Conservation (phyloP, 129 eudicot species). For the Saussurea involucrata region DNA sequence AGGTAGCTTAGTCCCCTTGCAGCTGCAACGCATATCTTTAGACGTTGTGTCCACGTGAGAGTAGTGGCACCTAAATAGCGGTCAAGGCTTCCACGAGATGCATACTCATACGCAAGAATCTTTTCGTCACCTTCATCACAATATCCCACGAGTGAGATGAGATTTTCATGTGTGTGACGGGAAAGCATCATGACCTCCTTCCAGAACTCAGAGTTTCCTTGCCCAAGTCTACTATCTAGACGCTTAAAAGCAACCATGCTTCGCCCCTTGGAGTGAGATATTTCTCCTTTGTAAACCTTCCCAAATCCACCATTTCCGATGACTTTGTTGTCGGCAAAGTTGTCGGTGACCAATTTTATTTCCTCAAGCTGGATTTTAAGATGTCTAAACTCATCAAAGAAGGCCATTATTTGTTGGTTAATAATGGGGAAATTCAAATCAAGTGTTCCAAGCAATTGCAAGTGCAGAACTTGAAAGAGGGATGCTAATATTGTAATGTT, state of each 20-base stretch:
- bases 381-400: too few species aligned
- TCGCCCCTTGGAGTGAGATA: too few species aligned
- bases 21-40: slow-evolving; percentile 13
- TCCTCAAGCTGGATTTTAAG: too few species aligned
- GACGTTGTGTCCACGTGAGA: slow-evolving; percentile 21
- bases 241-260: neutral
- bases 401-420: too few species aligned
- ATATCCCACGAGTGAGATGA: slow-evolving; percentile 21
- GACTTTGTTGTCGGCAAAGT: too few species aligned
- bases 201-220: slow-evolving; percentile 13
- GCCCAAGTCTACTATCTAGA: neutral
- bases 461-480: too few species aligned
- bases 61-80: neutral
- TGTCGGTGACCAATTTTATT: too few species aligned
- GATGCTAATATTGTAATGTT: too few species aligned
- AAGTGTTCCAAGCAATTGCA: too few species aligned
- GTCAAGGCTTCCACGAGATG: slow-evolving; percentile 20
- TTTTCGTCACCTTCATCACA: slow-evolving; percentile 8
- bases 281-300: too few species aligned
- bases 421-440: too few species aligned
- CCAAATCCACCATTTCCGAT: too few species aligned
- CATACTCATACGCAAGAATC: slow-evolving; percentile 27
- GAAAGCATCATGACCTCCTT: slow-evolving; percentile 19
- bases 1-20: slow-evolving; percentile 26
- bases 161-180: slow-evolving; percentile 21